These are phyloP conservation scores for Candida rishiriensis DNA, from an alignment of 805 yeast species.

Conservation along the genomic window DNA sequence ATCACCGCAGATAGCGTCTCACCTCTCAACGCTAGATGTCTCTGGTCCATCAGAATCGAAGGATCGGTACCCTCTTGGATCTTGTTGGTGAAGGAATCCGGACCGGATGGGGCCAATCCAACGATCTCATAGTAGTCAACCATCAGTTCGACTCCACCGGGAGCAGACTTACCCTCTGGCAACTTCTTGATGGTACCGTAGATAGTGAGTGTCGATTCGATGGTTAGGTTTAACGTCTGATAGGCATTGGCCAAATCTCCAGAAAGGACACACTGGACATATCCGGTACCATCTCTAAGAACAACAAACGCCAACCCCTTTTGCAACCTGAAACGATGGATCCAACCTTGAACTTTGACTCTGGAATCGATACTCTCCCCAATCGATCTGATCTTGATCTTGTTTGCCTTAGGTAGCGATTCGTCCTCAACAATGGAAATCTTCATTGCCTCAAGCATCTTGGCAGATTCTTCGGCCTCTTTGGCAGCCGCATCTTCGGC, in stretches of 20 bases:
- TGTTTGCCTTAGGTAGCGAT: constrained; percentile 64
- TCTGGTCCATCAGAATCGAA: constrained; percentile 83
- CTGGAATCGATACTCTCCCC: constrained; percentile 57
- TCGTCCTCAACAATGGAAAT: constrained; percentile 72
- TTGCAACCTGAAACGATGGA: constrained; percentile 89
- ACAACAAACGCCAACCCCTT: constrained; percentile 90
- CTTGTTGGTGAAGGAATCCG: constrained; percentile 91
- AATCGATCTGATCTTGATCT: constrained; percentile 58
- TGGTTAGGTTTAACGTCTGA: constrained; percentile 76
- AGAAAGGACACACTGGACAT: constrained; percentile 74
- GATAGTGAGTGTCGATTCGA: constrained; percentile 79
- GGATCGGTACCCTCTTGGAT: constrained; percentile 94
- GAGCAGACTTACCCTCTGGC: constrained; percentile 96
- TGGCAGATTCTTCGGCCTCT: constrained; percentile 68
- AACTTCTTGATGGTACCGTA: constrained; percentile 78
- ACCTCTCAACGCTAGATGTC: constrained; percentile 95
- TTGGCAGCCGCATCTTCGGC: constrained; percentile 49
- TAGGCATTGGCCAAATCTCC: constrained; percentile 93
- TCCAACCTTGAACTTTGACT: constrained; percentile 87
- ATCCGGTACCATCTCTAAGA: constrained; percentile 94
- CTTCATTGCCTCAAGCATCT: constrained; percentile 73
- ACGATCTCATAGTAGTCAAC: constrained; percentile 87
- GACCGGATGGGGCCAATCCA: constrained; percentile 95
- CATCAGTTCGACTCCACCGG: constrained; percentile 92
- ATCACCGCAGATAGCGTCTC: constrained; percentile 88